Evolutionary conservation across 768 basidiomycete genomes (phyloP).

Genomic region (Boletus barrowsii): DNA sequence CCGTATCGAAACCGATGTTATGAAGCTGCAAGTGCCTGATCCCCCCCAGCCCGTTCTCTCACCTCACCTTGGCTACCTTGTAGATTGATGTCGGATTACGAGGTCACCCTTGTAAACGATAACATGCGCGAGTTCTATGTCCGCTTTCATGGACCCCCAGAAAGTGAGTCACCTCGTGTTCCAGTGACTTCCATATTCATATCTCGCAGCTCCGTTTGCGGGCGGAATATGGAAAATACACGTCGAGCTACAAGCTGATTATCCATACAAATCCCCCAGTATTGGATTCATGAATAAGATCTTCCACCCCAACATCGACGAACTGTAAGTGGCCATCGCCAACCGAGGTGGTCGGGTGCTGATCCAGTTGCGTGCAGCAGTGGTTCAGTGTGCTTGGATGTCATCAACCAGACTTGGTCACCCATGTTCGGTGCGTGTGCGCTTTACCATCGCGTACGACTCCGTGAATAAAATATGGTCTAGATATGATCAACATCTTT

Average conservation of each 20-base stretch:
- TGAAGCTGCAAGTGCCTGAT: constrained; percentile 78
- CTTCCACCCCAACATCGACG: constrained; percentile 99
- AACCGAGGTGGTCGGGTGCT: constrained; percentile 5
- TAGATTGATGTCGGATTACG: constrained; percentile 98
- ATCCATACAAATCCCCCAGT: constrained; percentile 97
- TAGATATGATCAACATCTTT: constrained; percentile 99
- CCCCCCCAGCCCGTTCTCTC: neutral
- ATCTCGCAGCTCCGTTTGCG: constrained; percentile 81
- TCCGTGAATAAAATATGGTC: constrained; percentile 1
- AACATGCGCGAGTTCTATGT: constrained; percentile 99
- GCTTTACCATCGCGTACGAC: neutral
- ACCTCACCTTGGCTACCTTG: constrained; percentile 9
- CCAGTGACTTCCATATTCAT: constrained; percentile 3
- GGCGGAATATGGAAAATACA: constrained; percentile 99
- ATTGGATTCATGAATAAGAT: constrained; percentile 99
- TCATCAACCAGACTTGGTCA: constrained; percentile 99
- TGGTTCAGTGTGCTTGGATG: constrained; percentile 97
- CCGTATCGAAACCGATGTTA: constrained; percentile 97
- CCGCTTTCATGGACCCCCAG: constrained; percentile 87
- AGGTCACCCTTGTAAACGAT: constrained; percentile 96
- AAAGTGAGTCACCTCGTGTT: constrained; percentile 62
- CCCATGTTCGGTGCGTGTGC: constrained; percentile 91
- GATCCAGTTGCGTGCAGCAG: constrained; percentile 51
- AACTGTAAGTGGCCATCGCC: constrained; percentile 63
- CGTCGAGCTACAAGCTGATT: constrained; percentile 96